Conservation (phyloP, 2,329 filamentous ascomycete genomes). For the Phialophora chinensis region DNA sequence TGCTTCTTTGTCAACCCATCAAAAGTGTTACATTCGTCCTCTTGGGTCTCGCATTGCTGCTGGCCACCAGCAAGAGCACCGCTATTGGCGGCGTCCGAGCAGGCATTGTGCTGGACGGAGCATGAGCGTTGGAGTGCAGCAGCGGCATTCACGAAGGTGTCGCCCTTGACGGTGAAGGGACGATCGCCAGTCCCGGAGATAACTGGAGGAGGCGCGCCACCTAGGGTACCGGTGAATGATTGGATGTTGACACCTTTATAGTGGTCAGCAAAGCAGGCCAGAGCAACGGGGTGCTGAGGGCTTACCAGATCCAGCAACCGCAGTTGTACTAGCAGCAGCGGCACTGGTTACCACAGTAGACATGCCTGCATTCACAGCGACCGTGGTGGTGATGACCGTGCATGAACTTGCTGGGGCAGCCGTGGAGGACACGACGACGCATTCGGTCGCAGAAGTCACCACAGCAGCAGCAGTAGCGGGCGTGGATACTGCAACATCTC, state of each 20-base stretch:
- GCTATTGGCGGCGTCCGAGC: slow-evolving; percentile 50
- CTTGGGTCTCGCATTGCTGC: slow-evolving; percentile 21
- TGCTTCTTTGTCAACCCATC: slow-evolving; percentile 18
- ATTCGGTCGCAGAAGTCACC: slow-evolving; percentile 8
- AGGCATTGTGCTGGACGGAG: slow-evolving; percentile 67
- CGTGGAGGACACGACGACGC: background rate
- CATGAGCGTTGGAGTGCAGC: slow-evolving; percentile 67
- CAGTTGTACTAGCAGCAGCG: background rate
- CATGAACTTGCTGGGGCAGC: slow-evolving; percentile 16
- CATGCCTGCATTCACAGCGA: slow-evolving; percentile 1
- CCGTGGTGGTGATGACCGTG: slow-evolving; percentile 25
- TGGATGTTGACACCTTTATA: slow-evolving; percentile 35
- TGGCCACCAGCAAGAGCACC: slow-evolving; percentile 18
- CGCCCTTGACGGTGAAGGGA: slow-evolving; percentile 63
- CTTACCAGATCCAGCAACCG: slow-evolving; percentile 14
- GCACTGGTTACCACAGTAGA: slow-evolving; percentile 10
- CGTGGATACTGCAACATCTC: slow-evolving; percentile 6
- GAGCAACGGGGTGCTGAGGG: background rate
- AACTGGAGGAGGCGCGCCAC: slow-evolving; percentile 61
- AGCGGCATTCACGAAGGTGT: slow-evolving; percentile 62
- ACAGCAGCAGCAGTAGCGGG: background rate
- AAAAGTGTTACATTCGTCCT: slow-evolving; percentile 16
- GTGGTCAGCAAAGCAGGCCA: background rate
- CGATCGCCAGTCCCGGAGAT: slow-evolving; percentile 58
- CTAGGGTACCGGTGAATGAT: slow-evolving; percentile 56